phyloP scores from a whole-genome alignment of 768 basidiomycete species.

The Lactifluus subvellereus region DNA sequence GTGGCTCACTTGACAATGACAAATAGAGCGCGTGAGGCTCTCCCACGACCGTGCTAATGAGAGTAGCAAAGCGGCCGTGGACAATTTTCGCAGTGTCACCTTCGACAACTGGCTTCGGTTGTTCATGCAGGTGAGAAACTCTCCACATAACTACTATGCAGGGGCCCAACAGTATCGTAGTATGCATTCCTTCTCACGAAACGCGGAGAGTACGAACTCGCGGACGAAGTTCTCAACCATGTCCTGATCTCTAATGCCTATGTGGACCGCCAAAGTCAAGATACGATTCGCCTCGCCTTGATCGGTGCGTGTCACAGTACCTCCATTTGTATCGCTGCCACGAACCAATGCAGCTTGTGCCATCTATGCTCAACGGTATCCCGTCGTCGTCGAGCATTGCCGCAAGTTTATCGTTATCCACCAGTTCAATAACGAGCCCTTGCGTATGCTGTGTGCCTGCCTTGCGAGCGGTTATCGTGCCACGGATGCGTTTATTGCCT shows the following conservation, averaged over 20 bases:
- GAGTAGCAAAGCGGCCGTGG: conserved; percentile 40
- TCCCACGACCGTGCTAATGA: conserved; percentile 44
- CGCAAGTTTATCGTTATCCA: conserved; percentile 68
- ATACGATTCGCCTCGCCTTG: conserved; percentile 68
- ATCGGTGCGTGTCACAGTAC: conserved; percentile 49
- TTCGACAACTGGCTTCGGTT: conserved; percentile 84
- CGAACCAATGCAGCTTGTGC: conserved; percentile 56
- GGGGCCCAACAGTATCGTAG: conserved; percentile 35
- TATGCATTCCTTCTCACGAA: conserved; percentile 67
- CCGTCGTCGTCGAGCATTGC: conserved; percentile 63
- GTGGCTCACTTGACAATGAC: background rate
- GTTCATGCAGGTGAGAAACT: conserved; percentile 65
- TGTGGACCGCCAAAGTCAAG: conserved; percentile 52
- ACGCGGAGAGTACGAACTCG: conserved; percentile 56
- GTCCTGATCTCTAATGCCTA: conserved; percentile 70
- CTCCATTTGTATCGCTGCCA: background rate
- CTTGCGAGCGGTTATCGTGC: conserved; percentile 66
- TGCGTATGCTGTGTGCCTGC: conserved; percentile 68
- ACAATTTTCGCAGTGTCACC: conserved; percentile 71
- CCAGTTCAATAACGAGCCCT: conserved; percentile 85
- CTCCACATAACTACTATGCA: background rate
- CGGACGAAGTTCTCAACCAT: conserved; percentile 72
- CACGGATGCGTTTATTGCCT: conserved; percentile 67
- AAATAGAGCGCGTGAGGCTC: conserved; percentile 51
- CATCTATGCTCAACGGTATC: conserved; percentile 48